Conservation (phyloP, 345 rosid genomes). For the Aegle marmelos region DNA sequence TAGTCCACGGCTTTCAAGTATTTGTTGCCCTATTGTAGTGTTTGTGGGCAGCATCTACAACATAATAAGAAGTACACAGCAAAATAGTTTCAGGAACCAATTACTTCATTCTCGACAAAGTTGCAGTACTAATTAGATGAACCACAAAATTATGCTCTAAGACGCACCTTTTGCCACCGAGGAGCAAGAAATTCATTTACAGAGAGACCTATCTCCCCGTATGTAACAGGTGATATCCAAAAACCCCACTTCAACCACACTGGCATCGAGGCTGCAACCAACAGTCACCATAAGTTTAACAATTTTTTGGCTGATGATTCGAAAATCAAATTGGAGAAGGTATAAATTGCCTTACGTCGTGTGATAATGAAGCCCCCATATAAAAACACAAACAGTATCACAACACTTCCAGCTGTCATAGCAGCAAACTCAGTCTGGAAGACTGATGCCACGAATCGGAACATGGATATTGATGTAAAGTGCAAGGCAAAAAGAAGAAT, state of each 20-base stretch:
- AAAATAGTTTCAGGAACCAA: not conserved
- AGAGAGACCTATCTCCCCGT: slow-evolving; percentile 60
- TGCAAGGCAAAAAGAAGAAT: not conserved
- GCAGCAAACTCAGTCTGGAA: not conserved
- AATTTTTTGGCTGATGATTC: not conserved
- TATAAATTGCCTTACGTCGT: not conserved
- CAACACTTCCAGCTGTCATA: not conserved
- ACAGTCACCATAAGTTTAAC: not conserved
- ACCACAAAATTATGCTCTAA: not conserved
- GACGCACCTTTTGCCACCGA: slow-evolving; percentile 57
- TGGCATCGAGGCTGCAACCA: slow-evolving; percentile 62
- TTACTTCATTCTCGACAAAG: not conserved
- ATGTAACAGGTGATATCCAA: slow-evolving; percentile 64
- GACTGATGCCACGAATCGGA: not conserved
- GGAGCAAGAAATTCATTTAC: slow-evolving; percentile 75
- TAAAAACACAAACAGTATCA: not conserved
- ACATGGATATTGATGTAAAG: not conserved
- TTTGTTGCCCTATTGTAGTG: slow-evolving; percentile 50
- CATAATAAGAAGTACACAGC: not conserved
- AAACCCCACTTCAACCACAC: slow-evolving; percentile 73
- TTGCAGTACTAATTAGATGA: not conserved
- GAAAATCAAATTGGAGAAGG: not conserved
- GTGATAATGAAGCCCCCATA: not conserved
- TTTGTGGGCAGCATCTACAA: slow-evolving; percentile 37
- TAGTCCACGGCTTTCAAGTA: slow-evolving; percentile 58